Percentiles rank a stretch among this genome's conserved stretches.
Conservation (phyloP, 2,329 filamentous ascomycete genomes). For the Tolypocladium cylindrosporum region DNA sequence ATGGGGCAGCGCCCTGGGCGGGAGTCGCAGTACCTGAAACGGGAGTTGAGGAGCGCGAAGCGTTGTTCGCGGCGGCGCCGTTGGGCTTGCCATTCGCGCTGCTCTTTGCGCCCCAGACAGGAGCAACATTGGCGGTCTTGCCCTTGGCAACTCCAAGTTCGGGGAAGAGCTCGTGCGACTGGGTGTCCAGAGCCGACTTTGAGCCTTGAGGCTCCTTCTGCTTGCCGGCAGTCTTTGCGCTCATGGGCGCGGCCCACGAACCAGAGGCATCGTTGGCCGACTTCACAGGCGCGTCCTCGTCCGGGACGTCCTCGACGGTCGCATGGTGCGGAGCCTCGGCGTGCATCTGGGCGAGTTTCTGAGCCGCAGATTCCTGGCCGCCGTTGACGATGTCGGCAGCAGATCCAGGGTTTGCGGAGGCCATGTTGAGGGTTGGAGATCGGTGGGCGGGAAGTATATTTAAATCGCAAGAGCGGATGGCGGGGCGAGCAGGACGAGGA, state of each 20-base stretch:
- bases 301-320: conserved; percentile 70
- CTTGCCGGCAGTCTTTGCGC: conserved; percentile 58
- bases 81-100: conserved; percentile 41
- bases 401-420: conserved; percentile 20
- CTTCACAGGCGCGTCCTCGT: conserved; percentile 63
- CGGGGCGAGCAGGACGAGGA: not conserved
- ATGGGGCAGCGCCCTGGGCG: conserved; percentile 23
- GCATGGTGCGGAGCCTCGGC: conserved; percentile 43
- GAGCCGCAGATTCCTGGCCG: conserved; percentile 41
- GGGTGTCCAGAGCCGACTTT: conserved; percentile 56
- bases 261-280: conserved; percentile 35
- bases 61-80: conserved; percentile 43
- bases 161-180: conserved; percentile 90
- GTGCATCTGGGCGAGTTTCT: conserved; percentile 57
- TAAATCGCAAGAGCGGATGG: not conserved
- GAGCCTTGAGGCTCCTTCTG: conserved; percentile 45
- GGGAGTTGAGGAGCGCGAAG: conserved; percentile 54
- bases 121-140: conserved; percentile 57
- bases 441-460: not conserved
- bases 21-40: conserved; percentile 43
- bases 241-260: conserved; percentile 38
- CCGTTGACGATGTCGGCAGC: conserved; percentile 23
- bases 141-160: conserved; percentile 63
- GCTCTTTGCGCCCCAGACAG: conserved; percentile 70
- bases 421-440: conserved; percentile 24